phyloP scores from a whole-genome alignment of 139 green algal species.

The Chlorella ohadii region DNA sequence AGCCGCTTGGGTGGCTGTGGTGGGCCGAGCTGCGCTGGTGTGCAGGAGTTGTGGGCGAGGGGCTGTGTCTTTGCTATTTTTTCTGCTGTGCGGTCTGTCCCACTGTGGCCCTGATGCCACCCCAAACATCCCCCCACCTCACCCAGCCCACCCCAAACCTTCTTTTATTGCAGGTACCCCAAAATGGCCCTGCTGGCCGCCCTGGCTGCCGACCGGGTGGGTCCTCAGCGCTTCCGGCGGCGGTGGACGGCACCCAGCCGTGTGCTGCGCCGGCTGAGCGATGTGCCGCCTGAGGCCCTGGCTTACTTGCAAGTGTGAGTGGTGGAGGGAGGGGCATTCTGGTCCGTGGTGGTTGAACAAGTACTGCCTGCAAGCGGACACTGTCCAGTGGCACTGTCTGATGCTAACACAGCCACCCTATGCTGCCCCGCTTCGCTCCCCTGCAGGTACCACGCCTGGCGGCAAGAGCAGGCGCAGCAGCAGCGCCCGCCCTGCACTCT shows the following conservation, averaged over 20 bases:
- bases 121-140: background rate
- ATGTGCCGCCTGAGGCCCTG: conserved; percentile 3
- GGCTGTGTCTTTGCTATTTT: background rate
- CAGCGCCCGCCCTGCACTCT: background rate
- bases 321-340: too few relatives aligned
- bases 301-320: background rate
- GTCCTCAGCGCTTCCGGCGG: background rate
- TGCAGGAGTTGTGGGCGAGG: too few relatives aligned
- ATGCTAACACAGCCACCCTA: too few relatives aligned
- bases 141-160: background rate
- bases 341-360: too few relatives aligned
- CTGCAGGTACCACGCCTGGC: conserved; percentile 16
- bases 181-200: conserved; percentile 7
- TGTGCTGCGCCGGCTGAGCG: conserved; percentile 3
- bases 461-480: background rate
- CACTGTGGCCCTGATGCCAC: background rate
- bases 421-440: background rate
- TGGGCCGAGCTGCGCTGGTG: too few relatives aligned
- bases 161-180: conserved; percentile 6
- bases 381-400: too few relatives aligned
- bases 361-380: too few relatives aligned
- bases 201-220: background rate
- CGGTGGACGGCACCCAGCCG: conserved; percentile 11
- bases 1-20: background rate
- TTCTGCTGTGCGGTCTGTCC: too few relatives aligned